Evolutionary conservation across 768 basidiomycete genomes (phyloP).

Genomic region (Lactarius psammicola): DNA sequence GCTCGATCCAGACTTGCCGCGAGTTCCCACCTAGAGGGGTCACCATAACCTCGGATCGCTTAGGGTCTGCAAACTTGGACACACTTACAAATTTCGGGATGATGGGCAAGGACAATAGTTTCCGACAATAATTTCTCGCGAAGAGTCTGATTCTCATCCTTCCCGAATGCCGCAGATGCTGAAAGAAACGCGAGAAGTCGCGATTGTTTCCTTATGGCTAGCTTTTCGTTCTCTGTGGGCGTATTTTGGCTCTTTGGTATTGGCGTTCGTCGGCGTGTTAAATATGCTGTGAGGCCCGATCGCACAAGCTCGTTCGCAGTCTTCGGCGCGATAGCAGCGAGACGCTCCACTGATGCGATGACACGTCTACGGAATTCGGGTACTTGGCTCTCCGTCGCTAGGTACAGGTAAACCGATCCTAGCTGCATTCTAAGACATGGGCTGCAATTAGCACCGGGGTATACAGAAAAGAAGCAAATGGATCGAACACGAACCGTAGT

Average conservation of each 20-base stretch:
- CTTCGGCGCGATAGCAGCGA: slow-evolving; percentile 44
- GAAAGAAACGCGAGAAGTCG: slow-evolving; percentile 54
- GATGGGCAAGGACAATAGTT: slow-evolving; percentile 69
- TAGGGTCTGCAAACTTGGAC: not conserved
- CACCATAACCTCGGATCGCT: not conserved
- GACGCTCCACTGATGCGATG: slow-evolving; percentile 42
- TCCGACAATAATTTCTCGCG: slow-evolving; percentile 52
- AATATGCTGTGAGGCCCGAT: slow-evolving; percentile 53
- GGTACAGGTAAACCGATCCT: slow-evolving; percentile 66
- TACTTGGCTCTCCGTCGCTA: slow-evolving; percentile 59
- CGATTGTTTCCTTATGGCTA: slow-evolving; percentile 48
- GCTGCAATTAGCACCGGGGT: not conserved
- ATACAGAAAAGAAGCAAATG: not conserved
- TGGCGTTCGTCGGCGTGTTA: slow-evolving; percentile 42
- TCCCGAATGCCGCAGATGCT: slow-evolving; percentile 48
- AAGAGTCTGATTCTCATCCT: slow-evolving; percentile 41
- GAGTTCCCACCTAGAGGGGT: slow-evolving; percentile 43
- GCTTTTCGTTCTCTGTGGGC: slow-evolving; percentile 42
- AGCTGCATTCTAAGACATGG: slow-evolving; percentile 49
- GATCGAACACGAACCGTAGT: slow-evolving; percentile 48
- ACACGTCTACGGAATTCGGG: slow-evolving; percentile 52
- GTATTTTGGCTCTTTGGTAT: slow-evolving; percentile 31
- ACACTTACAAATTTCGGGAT: slow-evolving; percentile 58
- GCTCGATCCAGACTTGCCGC: slow-evolving; percentile 73
- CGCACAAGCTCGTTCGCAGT: slow-evolving; percentile 53